Evolutionary conservation across 2,329 filamentous ascomycete species (phyloP).

Genomic region (Ophidiomyces ophidiicola): DNA sequence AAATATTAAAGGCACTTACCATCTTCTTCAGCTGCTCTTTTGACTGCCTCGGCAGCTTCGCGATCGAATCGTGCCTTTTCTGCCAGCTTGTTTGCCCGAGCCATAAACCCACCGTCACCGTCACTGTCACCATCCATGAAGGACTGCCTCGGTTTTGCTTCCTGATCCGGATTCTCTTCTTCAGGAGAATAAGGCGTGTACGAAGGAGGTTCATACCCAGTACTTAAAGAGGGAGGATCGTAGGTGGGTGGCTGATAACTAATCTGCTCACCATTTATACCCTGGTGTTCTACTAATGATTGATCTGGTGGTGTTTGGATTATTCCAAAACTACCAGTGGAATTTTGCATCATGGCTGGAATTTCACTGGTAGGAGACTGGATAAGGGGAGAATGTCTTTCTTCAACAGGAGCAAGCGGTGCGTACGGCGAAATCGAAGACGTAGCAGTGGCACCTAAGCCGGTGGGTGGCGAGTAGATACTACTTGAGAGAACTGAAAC

Average conservation of each 20-base stretch:
- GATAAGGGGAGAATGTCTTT: conserved; percentile 24
- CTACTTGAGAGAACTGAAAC: conserved; percentile 22
- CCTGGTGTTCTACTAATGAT: background rate
- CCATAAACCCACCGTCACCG: conserved; percentile 53
- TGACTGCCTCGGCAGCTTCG: conserved; percentile 75
- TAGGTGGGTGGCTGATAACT: conserved; percentile 23
- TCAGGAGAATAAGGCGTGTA: conserved; percentile 30
- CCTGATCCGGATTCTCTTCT: conserved; percentile 55
- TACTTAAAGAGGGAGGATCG: conserved; percentile 21
- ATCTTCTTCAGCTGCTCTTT: conserved; percentile 63
- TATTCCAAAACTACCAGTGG: conserved; percentile 3
- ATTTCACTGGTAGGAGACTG: conserved; percentile 7
- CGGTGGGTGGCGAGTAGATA: conserved; percentile 20
- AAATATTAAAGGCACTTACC: conserved; percentile 30
- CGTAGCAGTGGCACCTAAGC: conserved; percentile 18
- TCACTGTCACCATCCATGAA: conserved; percentile 70
- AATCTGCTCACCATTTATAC: background rate
- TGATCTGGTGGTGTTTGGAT: background rate
- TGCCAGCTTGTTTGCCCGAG: conserved; percentile 38
- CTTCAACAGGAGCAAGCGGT: conserved; percentile 31
- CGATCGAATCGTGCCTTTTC: conserved; percentile 60
- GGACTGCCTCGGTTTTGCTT: no score
- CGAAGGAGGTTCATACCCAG: conserved; percentile 26
- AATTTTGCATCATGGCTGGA: background rate
- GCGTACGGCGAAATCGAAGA: conserved; percentile 29